Evolutionary conservation across 225 moss, liverwort and hornwort species (phyloP).

Genomic region (Sphagnum contortum): DNA sequence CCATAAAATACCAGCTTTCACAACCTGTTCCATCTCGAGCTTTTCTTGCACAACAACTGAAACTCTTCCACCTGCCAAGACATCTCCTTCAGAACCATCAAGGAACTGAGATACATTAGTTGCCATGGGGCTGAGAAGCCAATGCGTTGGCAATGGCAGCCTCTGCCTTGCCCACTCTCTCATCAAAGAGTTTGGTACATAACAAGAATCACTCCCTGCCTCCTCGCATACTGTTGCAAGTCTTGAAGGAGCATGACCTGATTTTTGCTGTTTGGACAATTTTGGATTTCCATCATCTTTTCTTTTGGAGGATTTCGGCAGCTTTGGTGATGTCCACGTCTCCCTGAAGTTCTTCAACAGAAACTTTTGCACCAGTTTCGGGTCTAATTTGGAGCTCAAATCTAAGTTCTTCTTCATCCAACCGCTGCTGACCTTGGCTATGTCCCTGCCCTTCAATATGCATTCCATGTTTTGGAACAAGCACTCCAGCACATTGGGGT

Average conservation of each 20-base stretch:
- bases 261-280: slow-evolving; percentile 24
- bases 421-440: no score
- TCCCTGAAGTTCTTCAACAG: slow-evolving; percentile 44
- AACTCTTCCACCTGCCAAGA: slow-evolving; percentile 16
- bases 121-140: slow-evolving; percentile 84
- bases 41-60: slow-evolving; percentile 20
- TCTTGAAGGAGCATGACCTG: slow-evolving; percentile 10
- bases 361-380: slow-evolving; percentile 33
- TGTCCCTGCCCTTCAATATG: no score
- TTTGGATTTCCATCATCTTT: slow-evolving; percentile 7
- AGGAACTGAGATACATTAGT: slow-evolving; percentile 33
- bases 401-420: no score
- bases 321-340: slow-evolving; percentile 62
- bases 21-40: slow-evolving; percentile 48
- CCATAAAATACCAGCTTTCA: slow-evolving; percentile 64
- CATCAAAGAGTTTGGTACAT: slow-evolving; percentile 29
- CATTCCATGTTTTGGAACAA: no score
- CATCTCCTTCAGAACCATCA: slow-evolving; percentile 16
- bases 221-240: slow-evolving; percentile 47
- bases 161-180: slow-evolving; percentile 88
- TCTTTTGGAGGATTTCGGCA: slow-evolving; percentile 25
- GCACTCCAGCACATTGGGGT: slow-evolving; percentile 25
- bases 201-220: slow-evolving; percentile 4
- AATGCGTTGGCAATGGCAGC: slow-evolving; percentile 78
- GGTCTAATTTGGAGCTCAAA: slow-evolving; percentile 6